These are phyloP conservation scores for Pythium biforme DNA, from an alignment of 352 stramenopile species.

Conservation along the genomic window DNA sequence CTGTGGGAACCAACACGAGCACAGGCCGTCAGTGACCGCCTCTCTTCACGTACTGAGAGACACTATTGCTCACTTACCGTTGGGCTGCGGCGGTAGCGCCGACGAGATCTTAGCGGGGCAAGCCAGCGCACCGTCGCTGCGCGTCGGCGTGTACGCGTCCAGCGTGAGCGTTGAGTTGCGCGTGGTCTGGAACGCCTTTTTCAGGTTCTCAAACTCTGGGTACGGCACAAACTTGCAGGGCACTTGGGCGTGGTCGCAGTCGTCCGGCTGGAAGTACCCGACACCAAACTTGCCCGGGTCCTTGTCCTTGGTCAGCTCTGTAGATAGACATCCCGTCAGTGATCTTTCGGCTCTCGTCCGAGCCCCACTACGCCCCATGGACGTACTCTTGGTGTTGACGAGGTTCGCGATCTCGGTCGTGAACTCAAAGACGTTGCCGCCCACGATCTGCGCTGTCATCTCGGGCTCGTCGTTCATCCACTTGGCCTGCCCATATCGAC, in stretches of 20 bases:
- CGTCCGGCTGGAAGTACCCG: constrained; percentile 62
- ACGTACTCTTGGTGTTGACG: constrained; percentile 38
- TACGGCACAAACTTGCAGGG: constrained; percentile 55
- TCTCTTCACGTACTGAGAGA: neutral
- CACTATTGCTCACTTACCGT: constrained; percentile 22
- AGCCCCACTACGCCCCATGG: too few species aligned
- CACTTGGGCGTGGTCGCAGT: constrained; percentile 51
- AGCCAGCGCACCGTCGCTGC: constrained; percentile 29
- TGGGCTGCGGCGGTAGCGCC: constrained; percentile 35
- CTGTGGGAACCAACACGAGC: neutral
- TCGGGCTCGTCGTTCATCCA: constrained; percentile 83
- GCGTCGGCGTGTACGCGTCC: constrained; percentile 39
- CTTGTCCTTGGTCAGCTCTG: constrained; percentile 43
- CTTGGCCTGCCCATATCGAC: constrained; percentile 41
- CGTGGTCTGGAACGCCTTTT: constrained; percentile 45
- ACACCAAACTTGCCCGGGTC: constrained; percentile 60
- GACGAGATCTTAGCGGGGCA: constrained; percentile 49
- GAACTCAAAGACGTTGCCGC: constrained; percentile 82
- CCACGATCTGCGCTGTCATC: constrained; percentile 72
- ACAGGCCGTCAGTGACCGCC: neutral
- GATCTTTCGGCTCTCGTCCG: too few species aligned
- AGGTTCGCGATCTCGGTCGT: constrained; percentile 71
- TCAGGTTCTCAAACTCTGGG: constrained; percentile 57
- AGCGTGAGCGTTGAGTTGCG: constrained; percentile 44
- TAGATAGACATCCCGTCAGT: neutral